Base-by-base conservation (phyloP, 2,329 filamentous ascomycete species). In the Diaporthe aspalathi region DNA sequence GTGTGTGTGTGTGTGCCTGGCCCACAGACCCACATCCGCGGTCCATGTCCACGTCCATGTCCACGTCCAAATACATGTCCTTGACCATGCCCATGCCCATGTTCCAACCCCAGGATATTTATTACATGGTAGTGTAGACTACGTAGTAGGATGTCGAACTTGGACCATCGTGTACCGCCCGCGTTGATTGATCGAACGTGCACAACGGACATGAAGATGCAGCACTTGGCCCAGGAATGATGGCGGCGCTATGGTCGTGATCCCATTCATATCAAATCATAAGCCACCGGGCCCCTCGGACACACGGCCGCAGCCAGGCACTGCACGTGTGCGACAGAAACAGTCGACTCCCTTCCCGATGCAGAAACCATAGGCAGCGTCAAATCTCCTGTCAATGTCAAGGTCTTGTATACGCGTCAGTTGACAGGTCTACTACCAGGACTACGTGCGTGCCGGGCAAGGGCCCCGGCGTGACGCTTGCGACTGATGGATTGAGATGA, bases 301-400 rank as follows among this genome's bases (percentile, higher is more conserved):
- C 60, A 50, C 8, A 45, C 40, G 17, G 40, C 16, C 40, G 20
- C n/a, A n/a, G n/a, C n/a, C n/a, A n/a, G n/a, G n/a, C n/a, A 45
- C 60, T 65, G 60, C 60, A 65, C n/a, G n/a, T 29, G 60, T 65
- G 60, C 43, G 60, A 65, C 60, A 38, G 45, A 50, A 38, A 49
- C 40, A 32, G 60, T 65, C 60, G 29, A 50, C 60, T 65, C 60
- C 60, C 60, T 65, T 65, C 60, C 45, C 50, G 60, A 65, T 50
- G 60, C 60, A 65, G 43, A 65, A 65, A 50, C 24, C 45, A 27
- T n/a, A 50, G 17, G 35, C 60, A 65, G 32, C 35, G 27, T 50
- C 60, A 49, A 32, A 32, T 65, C 45, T 38, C 60, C 43, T 50
- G 60, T 14, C 12, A 35, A 38, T 38, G 35, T 38, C 35, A 5